These are phyloP conservation scores for Penicillium oxalicum DNA, from an alignment of 2,329 filamentous ascomycete genomes.

Conservation along the genomic window DNA sequence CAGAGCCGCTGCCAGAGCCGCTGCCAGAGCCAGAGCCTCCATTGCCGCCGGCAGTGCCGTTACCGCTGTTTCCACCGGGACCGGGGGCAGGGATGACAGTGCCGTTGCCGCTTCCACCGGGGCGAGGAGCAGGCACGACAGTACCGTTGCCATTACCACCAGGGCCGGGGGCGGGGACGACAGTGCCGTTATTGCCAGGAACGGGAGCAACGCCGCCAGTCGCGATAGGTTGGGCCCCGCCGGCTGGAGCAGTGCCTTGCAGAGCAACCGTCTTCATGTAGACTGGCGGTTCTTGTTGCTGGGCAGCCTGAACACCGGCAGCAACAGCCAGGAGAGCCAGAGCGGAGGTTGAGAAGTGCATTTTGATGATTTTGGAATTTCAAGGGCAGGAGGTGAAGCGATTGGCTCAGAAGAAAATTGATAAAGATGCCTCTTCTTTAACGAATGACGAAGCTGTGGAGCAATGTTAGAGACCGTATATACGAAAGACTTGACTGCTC, in stretches of 20 bases:
- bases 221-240: slow-evolving; percentile 17
- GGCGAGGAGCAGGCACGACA: neutral
- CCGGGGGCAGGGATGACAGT: neutral
- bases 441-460: slow-evolving; percentile 18
- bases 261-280: slow-evolving; percentile 4
- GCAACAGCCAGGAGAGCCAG: slow-evolving; percentile 17
- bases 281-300: slow-evolving; percentile 14
- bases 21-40: neutral
- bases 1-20: neutral
- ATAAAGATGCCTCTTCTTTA: slow-evolving; percentile 13
- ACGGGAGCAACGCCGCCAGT: slow-evolving; percentile 8
- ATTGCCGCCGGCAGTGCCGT: neutral
- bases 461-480: slow-evolving; percentile 3
- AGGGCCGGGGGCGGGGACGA: neutral
- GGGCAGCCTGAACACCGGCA: slow-evolving; percentile 12
- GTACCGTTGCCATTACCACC: slow-evolving; percentile 2
- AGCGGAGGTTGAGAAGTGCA: slow-evolving; percentile 24
- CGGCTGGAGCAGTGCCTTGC: slow-evolving; percentile 3
- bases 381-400: slow-evolving; percentile 8
- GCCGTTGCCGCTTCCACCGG: slow-evolving; percentile 3
- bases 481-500: neutral
- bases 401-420: slow-evolving; percentile 10
- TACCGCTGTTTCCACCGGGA: neutral
- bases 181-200: slow-evolving; percentile 3
- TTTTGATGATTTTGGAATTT: slow-evolving; percentile 12